Percentiles rank a stretch among this genome's conserved stretches.
phyloP scores from a whole-genome alignment of 345 rosid species.

The Eutrema japonicum region DNA sequence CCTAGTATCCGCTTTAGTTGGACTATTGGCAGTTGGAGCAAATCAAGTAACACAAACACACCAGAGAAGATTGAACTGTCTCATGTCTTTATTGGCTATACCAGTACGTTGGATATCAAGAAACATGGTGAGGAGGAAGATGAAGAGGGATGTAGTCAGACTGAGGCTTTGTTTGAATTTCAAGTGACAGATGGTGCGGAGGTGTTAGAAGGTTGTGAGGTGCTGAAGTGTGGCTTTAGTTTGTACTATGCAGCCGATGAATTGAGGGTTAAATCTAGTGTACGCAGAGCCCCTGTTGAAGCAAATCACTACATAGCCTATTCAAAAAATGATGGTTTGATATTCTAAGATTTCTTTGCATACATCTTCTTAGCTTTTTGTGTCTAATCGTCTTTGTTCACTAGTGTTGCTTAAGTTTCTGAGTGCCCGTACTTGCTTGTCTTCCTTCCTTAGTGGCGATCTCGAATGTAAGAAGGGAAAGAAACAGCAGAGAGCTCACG shows the following conservation, averaged over 20 bases:
- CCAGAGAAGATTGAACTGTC: not conserved
- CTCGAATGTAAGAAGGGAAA: slow-evolving; percentile 6
- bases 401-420: not conserved
- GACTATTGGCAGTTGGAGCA: slow-evolving; percentile 22
- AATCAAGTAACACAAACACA: not conserved
- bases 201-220: not conserved
- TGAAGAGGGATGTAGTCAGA: not conserved
- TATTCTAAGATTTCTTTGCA: not conserved
- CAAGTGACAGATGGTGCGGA: slow-evolving; percentile 27
- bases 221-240: slow-evolving; percentile 25
- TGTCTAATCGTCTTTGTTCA: not conserved
- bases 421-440: not conserved
- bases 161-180: not conserved
- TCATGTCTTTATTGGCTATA: slow-evolving; percentile 33
- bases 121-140: not conserved
- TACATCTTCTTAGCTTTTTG: not conserved
- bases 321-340: not conserved
- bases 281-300: not conserved
- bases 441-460: slow-evolving; percentile 20
- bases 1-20: not conserved
- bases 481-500: not conserved
- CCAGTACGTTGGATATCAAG: not conserved
- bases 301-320: not conserved
- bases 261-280: not conserved
- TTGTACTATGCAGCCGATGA: not conserved